These are phyloP conservation scores for Fusarium sp. DNA, from an alignment of 2,329 filamentous ascomycete species.

Conservation along the genomic window DNA sequence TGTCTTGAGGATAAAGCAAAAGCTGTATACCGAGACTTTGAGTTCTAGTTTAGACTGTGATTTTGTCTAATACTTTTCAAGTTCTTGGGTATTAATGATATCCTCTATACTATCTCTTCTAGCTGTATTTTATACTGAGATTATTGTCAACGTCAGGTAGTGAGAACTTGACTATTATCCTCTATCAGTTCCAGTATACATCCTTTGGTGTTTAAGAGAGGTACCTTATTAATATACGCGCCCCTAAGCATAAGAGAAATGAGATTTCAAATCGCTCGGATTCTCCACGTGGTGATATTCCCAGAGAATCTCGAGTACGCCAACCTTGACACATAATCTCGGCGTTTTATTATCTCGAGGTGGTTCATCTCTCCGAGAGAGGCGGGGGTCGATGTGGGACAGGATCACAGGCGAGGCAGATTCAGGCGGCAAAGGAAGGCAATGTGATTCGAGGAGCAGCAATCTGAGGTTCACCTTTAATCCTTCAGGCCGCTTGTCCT, in stretches of 20 bases:
- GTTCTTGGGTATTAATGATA: background rate
- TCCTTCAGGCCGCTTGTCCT: background rate
- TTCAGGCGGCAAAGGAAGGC: background rate
- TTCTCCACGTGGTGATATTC: background rate
- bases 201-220: background rate
- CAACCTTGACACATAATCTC: background rate
- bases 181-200: background rate
- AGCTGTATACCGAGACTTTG: background rate
- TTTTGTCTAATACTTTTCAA: background rate
- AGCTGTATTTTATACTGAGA: background rate
- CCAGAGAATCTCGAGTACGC: background rate
- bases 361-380: no score
- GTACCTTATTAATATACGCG: background rate
- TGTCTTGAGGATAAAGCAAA: background rate
- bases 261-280: no score
- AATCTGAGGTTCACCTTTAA: no score
- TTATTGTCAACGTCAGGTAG: background rate
- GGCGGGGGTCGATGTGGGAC: background rate
- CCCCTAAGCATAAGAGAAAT: background rate
- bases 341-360: background rate
- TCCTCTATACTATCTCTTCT: background rate
- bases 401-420: background rate
- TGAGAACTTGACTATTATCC: background rate
- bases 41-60: background rate
- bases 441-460: no score